These are phyloP conservation scores for Acacia melanoxylon DNA, from an alignment of 306 rosid genomes.

Conservation along the genomic window DNA sequence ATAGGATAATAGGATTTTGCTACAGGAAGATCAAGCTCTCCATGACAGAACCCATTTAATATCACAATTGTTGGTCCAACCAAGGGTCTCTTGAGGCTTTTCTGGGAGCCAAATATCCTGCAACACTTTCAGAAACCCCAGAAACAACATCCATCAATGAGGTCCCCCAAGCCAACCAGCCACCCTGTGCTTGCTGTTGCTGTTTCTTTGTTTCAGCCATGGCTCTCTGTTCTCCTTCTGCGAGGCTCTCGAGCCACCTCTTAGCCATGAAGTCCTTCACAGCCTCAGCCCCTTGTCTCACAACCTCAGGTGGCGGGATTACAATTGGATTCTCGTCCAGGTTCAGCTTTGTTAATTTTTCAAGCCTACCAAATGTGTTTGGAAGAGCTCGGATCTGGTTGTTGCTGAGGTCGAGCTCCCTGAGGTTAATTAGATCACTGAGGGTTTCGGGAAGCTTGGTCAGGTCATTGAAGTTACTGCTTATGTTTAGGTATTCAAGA, in stretches of 20 bases:
- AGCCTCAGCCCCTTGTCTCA: conserved; percentile 52
- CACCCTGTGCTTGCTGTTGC: conserved; percentile 39
- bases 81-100: conserved; percentile 42
- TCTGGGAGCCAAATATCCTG: conserved; percentile 40
- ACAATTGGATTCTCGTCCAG: conserved; percentile 51
- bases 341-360: conserved; percentile 47
- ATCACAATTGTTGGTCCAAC: conserved; percentile 45
- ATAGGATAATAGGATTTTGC: background rate
- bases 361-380: conserved; percentile 43
- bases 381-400: conserved; percentile 58
- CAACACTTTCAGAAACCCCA: conserved; percentile 43
- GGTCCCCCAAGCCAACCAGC: conserved; percentile 56
- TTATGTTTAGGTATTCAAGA: conserved; percentile 51
- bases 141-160: conserved; percentile 42
- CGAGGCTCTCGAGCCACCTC: conserved; percentile 35
- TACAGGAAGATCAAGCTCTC: background rate
- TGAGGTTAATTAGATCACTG: conserved; percentile 44
- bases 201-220: conserved; percentile 35
- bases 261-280: conserved; percentile 51
- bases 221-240: conserved; percentile 42
- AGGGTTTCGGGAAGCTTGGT: conserved; percentile 53
- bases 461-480: conserved; percentile 55
- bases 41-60: background rate
- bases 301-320: conserved; percentile 47
- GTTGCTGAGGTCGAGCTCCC: conserved; percentile 54